A percentile compares a stretch with the other conserved stretches of the same genome.
These are phyloP conservation scores for Teunomyces kruisii DNA, from an alignment of 805 yeast species.

Conservation along the genomic window DNA sequence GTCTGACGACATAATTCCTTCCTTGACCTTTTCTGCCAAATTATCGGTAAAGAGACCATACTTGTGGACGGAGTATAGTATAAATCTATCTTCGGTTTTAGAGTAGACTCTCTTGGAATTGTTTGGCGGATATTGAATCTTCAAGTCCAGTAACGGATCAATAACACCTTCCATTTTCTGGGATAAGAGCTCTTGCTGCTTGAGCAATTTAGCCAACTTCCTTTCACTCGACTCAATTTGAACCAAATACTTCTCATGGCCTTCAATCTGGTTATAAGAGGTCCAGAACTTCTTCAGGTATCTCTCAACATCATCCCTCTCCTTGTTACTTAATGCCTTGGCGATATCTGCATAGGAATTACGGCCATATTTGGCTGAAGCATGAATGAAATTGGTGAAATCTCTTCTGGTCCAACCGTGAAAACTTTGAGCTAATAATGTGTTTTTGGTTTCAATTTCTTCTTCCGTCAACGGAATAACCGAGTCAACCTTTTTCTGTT, in stretches of 20 bases:
- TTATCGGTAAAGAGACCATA: constrained; percentile 62
- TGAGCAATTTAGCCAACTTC: constrained; percentile 52
- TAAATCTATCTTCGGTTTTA: constrained; percentile 66
- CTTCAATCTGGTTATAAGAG: constrained; percentile 58
- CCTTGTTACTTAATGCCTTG: constrained; percentile 54
- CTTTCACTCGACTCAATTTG: constrained; percentile 75
- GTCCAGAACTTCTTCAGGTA: constrained; percentile 68
- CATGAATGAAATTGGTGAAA: constrained; percentile 68
- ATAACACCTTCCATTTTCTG: constrained; percentile 51
- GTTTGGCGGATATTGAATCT: constrained; percentile 77
- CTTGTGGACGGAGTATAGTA: constrained; percentile 59
- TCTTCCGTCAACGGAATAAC: constrained; percentile 64
- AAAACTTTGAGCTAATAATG: constrained; percentile 57
- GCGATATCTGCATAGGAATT: constrained; percentile 50
- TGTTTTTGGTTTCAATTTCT: constrained; percentile 54
- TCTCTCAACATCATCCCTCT: constrained; percentile 55
- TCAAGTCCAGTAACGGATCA: constrained; percentile 63
- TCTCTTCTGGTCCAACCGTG: constrained; percentile 73
- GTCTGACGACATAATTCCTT: constrained; percentile 58
- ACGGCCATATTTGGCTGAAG: constrained; percentile 67
- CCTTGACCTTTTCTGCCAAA: constrained; percentile 62
- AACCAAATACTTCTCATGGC: constrained; percentile 66
- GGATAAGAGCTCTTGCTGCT: constrained; percentile 56
- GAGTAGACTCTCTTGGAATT: constrained; percentile 75
- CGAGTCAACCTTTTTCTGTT: constrained; percentile 53